Percentiles rank a stretch among this genome's conserved stretches.
Evolutionary conservation across 176 grass and related monocot species (phyloP).

Genomic region (Phragmites australis): DNA sequence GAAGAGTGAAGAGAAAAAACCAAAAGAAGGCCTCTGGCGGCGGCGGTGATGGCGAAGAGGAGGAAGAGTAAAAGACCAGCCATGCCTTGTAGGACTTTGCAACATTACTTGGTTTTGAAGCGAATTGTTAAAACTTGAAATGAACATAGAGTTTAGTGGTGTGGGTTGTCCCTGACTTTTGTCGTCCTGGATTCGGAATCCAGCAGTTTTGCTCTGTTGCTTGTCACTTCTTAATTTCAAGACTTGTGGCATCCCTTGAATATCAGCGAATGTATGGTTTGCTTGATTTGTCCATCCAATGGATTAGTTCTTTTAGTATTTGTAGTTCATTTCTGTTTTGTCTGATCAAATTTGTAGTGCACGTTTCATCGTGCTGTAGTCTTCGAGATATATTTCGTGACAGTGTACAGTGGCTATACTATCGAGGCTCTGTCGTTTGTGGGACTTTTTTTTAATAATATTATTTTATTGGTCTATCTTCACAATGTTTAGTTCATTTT

Average conservation of each 20-base stretch:
- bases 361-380: not conserved
- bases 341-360: not conserved
- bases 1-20: conserved; percentile 76
- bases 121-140: not conserved
- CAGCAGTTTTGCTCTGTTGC: not conserved
- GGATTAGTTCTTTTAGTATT: not conserved
- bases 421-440: too few species aligned
- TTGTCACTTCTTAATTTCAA: not conserved
- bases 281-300: not conserved
- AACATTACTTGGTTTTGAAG: not conserved
- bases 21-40: conserved; percentile 59
- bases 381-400: not conserved
- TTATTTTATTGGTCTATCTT: too few species aligned
- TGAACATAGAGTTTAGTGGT: not conserved
- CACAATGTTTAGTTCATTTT: too few species aligned
- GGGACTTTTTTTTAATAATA: too few species aligned
- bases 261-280: not conserved
- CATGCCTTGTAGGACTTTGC: not conserved
- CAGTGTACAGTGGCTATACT: too few species aligned
- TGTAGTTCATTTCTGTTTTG: not conserved
- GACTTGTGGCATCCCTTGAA: not conserved
- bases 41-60: conserved; percentile 47
- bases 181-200: not conserved
- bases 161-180: not conserved
- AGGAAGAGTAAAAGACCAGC: conserved; percentile 46